Percentiles rank a stretch among this genome's conserved stretches.
Evolutionary conservation across 2,329 filamentous ascomycete genomes (phyloP).

Genomic region (Fusarium staphyleae): DNA sequence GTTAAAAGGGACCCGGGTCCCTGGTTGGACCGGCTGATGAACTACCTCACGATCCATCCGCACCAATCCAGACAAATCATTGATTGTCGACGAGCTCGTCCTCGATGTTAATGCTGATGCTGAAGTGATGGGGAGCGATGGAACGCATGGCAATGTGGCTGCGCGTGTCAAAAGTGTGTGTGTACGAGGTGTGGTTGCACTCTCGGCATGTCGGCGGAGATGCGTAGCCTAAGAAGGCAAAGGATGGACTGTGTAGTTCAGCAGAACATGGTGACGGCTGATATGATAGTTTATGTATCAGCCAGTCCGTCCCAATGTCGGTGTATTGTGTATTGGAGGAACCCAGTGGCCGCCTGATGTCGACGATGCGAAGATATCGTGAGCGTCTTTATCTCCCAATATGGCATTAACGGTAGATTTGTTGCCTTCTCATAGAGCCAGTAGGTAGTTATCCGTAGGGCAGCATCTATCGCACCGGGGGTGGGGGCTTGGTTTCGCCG

Average conservation of each 20-base stretch:
- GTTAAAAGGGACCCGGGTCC: not conserved
- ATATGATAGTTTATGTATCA: slow-evolving; percentile 32
- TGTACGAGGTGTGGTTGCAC: not conserved
- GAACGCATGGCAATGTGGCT: slow-evolving; percentile 3
- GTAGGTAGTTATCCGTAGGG: not conserved
- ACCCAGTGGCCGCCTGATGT: not conserved
- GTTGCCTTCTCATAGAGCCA: slow-evolving; percentile 6
- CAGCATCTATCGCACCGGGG: slow-evolving; percentile 3
- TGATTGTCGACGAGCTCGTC: slow-evolving; percentile 21
- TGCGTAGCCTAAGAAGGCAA: slow-evolving; percentile 19
- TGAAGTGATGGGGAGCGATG: slow-evolving; percentile 24
- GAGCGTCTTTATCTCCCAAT: too few species aligned
- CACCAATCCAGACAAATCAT: slow-evolving; percentile 32
- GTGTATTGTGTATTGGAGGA: not conserved
- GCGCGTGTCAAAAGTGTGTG: not conserved
- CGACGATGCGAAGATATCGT: not conserved
- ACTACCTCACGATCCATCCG: slow-evolving; percentile 17
- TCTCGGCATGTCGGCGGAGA: slow-evolving; percentile 19
- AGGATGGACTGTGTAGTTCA: slow-evolving; percentile 33
- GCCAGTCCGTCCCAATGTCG: not conserved
- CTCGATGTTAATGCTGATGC: slow-evolving; percentile 4
- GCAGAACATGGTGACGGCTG: slow-evolving; percentile 34
- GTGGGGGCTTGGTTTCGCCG: slow-evolving; percentile 24
- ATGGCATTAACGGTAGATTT: not conserved
- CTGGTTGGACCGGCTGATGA: slow-evolving; percentile 27